A percentile compares a stretch with the other conserved stretches of the same genome.
Conservation (phyloP, 75 land plant genomes). For the Chamaecyparis obtusa region DNA sequence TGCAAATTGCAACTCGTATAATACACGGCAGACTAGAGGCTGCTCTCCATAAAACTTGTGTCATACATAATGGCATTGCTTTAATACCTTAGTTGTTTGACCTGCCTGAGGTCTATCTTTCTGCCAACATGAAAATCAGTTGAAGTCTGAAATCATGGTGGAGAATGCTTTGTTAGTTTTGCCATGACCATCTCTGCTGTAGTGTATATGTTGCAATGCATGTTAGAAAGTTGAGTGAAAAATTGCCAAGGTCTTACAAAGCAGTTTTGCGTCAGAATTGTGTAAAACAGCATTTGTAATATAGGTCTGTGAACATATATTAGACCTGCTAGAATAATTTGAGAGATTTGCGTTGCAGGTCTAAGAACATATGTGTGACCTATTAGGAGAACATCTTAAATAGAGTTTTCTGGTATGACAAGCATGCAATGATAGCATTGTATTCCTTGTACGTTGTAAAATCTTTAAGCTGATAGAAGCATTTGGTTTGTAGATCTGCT, state of each 20-base stretch:
- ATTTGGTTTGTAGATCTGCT: not conserved
- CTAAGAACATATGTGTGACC: not conserved
- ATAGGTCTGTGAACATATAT: not conserved
- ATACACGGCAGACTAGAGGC: slow-evolving; percentile 60
- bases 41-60: slow-evolving; percentile 14
- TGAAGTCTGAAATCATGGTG: not conserved
- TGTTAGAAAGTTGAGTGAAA: not conserved
- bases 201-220: not conserved
- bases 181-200: not conserved
- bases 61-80: not conserved
- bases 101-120: not conserved
- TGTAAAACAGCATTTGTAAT: not conserved
- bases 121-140: not conserved
- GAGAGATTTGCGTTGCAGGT: not conserved
- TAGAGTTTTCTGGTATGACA: not conserved
- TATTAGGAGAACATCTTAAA: not conserved
- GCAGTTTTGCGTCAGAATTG: not conserved
- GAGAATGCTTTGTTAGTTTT: not conserved
- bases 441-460: not conserved
- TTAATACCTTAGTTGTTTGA: not conserved
- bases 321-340: not conserved
- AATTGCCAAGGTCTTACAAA: not conserved
- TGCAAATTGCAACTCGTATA: slow-evolving; percentile 62
- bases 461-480: not conserved
- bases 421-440: not conserved